Percentiles rank a stretch among this genome's conserved stretches.
These are phyloP conservation scores for Manihot esculenta DNA, from an alignment of 441 rosid species.

Conservation along the genomic window DNA sequence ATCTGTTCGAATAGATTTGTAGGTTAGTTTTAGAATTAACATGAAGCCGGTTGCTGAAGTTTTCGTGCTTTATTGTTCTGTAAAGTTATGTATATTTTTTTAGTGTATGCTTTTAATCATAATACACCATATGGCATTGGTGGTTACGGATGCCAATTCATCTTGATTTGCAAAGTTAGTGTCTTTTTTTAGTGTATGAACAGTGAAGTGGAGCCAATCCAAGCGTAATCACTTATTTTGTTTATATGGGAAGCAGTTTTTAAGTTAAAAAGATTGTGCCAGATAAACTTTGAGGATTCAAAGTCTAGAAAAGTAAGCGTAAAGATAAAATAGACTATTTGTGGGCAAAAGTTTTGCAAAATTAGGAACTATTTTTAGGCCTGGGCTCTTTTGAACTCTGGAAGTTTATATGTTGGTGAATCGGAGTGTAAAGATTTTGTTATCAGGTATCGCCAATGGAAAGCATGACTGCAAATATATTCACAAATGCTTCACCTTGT, in stretches of 20 bases:
- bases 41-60: not conserved
- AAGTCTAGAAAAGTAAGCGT: not conserved
- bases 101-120: slow-evolving; percentile 18
- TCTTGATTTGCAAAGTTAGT: not conserved
- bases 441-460: not conserved
- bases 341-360: not conserved
- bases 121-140: slow-evolving; percentile 6
- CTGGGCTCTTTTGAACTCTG: not conserved
- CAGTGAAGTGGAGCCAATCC: not conserved
- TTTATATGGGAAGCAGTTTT: not conserved
- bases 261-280: not conserved
- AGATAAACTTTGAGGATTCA: not conserved
- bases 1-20: slow-evolving; percentile 1
- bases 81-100: not conserved
- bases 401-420: not conserved
- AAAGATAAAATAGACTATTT: not conserved
- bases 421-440: not conserved
- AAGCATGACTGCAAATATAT: not conserved
- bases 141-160: slow-evolving; percentile 13
- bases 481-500: not conserved
- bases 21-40: not conserved
- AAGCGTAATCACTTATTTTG: slow-evolving; percentile 10
- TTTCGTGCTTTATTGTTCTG: not conserved
- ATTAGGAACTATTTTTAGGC: not conserved
- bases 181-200: not conserved